Percentiles rank a stretch among this genome's conserved stretches.
phyloP scores from a whole-genome alignment of 2,329 filamentous ascomycete species.

The Eutypa lata region DNA sequence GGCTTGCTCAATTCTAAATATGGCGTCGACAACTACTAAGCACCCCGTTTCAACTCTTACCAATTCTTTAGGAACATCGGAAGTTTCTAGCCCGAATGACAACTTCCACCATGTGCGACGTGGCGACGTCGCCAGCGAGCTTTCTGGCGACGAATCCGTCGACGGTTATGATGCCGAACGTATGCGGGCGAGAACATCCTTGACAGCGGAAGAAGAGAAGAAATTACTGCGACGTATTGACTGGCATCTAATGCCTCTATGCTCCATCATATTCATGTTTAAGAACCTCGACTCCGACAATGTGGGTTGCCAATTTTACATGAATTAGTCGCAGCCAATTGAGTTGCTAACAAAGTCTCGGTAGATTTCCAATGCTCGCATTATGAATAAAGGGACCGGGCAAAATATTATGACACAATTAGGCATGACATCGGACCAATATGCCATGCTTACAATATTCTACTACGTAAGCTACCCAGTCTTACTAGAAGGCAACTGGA shows the following conservation, averaged over 20 bases:
- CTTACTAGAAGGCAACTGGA: too few relatives aligned
- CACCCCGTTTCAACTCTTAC: conserved; percentile 6
- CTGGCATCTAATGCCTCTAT: conserved; percentile 39
- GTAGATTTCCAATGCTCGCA: conserved; percentile 37
- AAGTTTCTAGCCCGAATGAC: conserved; percentile 13
- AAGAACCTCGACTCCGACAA: conserved; percentile 39
- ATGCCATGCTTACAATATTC: conserved; percentile 34
- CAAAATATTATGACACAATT: conserved; percentile 40
- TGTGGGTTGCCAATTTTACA: conserved; percentile 12
- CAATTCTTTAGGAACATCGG: conserved; percentile 6
- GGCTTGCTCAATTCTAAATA: not conserved
- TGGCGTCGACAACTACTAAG: conserved; percentile 6
- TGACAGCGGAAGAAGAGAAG: conserved; percentile 41
- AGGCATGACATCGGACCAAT: conserved; percentile 36
- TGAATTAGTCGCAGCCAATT: not conserved
- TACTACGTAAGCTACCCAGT: conserved; percentile 34
- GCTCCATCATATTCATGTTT: conserved; percentile 37
- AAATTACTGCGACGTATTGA: conserved; percentile 40
- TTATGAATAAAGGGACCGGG: conserved; percentile 39
- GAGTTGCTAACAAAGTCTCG: not conserved
- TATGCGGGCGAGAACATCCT: conserved; percentile 22
- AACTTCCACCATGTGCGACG: conserved; percentile 18
- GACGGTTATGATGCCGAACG: conserved; percentile 29
- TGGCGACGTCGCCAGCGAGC: conserved; percentile 17
- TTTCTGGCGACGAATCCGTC: conserved; percentile 12